Base-by-base conservation (phyloP, 108 stramenopile species). In the Nitzschia sp. region DNA sequence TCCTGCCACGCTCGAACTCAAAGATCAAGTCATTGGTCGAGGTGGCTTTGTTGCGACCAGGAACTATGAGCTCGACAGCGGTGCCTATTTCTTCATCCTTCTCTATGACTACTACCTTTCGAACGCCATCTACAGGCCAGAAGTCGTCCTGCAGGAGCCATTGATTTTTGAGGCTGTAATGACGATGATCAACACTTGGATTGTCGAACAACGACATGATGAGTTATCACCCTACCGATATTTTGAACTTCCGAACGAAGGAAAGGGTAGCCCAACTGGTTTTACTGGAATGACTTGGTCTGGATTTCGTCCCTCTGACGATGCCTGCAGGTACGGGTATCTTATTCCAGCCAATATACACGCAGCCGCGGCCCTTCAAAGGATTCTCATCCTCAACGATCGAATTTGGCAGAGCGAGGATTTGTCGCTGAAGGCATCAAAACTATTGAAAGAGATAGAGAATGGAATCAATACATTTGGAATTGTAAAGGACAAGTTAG, bases 331-430 rank as follows among this genome's bases (percentile, higher is more conserved):
- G 23, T 87, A 75, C 54, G 78, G 78, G 2, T 87, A 87, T 58
- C 73, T 82, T 0, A 77, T 87, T 19, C 86, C 86, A n/a, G 75
- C 83, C n/a, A 87, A 87, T 62, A 77, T 80, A 66, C 76, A 83
- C 57, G 76, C 79, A 2, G 86, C 81, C 22, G 80, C 73, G 1
- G 83, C 76, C 3, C 44, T 87, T 16, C 67, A 63, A 44, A 72
- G 81, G 30, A 56, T 81, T 27, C 57, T 59, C 15, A 28, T 38
- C 8, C 33, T 55, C 3, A 35, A 35, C 25, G 54, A 29, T 1
- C 19, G n/a, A 3, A 27, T 85, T 1, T 79, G 80, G 80, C 52
- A 63, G 4, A 63, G 80, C 53, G 46, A 68, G 6, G 65, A 45
- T 5, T 31, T 79, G 38, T 56, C 29, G 53, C 55, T 33, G 33